Conservation (phyloP, 176 grass and related monocot genomes). For the Carex cristatella region DNA sequence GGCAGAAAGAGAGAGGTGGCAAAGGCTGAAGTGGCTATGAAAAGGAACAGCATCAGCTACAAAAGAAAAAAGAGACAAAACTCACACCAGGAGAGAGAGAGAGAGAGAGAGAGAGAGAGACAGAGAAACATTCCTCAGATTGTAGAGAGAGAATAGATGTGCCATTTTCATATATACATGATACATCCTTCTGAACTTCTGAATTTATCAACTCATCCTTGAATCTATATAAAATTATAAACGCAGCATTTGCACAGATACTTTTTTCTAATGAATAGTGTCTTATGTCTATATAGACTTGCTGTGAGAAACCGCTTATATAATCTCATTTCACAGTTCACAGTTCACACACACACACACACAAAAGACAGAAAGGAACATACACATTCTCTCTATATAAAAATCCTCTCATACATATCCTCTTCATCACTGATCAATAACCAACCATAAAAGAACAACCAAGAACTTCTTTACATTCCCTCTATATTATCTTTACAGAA, state of each 20-base stretch:
- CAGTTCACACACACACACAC: slow-evolving; percentile 1
- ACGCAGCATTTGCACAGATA: background rate
- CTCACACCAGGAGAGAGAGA: background rate
- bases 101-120: background rate
- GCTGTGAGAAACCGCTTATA: background rate
- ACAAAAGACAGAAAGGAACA: background rate
- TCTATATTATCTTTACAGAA: background rate
- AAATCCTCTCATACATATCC: background rate
- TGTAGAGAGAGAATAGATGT: slow-evolving; percentile 2
- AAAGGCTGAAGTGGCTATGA: slow-evolving; percentile 50
- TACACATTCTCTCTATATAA: slow-evolving; percentile 18
- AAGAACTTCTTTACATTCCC: background rate
- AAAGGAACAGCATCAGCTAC: slow-evolving; percentile 38
- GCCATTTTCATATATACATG: background rate
- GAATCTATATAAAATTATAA: no score
- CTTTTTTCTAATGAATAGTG: background rate
- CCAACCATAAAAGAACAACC: background rate
- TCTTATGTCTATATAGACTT: background rate
- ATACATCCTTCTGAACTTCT: background rate
- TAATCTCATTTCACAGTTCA: background rate
- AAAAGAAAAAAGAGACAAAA: slow-evolving; percentile 49
- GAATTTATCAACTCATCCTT: background rate
- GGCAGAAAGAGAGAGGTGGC: slow-evolving; percentile 41
- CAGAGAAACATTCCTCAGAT: slow-evolving; percentile 16
- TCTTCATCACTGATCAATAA: background rate